These are phyloP conservation scores for Phytophthora europaea DNA, from an alignment of 352 stramenopile genomes.

Conservation along the genomic window DNA sequence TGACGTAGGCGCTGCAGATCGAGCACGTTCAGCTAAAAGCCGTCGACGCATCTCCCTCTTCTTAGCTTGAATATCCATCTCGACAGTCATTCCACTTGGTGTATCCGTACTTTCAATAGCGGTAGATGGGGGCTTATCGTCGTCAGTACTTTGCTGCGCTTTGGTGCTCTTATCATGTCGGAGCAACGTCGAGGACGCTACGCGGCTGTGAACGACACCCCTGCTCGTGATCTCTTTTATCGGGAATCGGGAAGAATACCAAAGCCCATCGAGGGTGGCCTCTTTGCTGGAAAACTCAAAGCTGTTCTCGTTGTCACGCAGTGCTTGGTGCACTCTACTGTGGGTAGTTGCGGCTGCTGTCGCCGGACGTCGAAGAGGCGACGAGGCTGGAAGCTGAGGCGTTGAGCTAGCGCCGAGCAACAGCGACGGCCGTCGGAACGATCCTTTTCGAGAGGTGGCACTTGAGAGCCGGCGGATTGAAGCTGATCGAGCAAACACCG, in stretches of 20 bases:
- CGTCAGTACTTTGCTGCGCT: conserved; percentile 3
- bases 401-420: conserved; percentile 16
- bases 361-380: conserved; percentile 45
- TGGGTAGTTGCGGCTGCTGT: conserved; percentile 57
- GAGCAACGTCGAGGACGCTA: conserved; percentile 31
- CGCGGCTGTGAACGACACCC: conserved; percentile 14
- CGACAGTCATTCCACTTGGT: conserved; percentile 3
- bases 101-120: conserved; percentile 4
- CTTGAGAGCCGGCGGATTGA: conserved; percentile 48
- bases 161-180: conserved; percentile 13
- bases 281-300: conserved; percentile 69
- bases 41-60: conserved; percentile 33
- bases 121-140: not conserved
- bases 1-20: conserved; percentile 23
- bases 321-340: conserved; percentile 69
- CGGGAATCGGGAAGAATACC: conserved; percentile 69
- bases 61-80: conserved; percentile 27
- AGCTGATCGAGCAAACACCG: conserved; percentile 51
- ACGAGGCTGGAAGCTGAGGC: conserved; percentile 20
- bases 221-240: conserved; percentile 37
- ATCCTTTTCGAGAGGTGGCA: conserved; percentile 20
- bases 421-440: conserved; percentile 15
- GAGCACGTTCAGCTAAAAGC: conserved; percentile 33
- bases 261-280: conserved; percentile 53
- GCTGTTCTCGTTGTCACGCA: conserved; percentile 61